Percentiles rank a stretch among this genome's conserved stretches.
Conservation (phyloP, 257 asterid species). For the Avicennia marina region DNA sequence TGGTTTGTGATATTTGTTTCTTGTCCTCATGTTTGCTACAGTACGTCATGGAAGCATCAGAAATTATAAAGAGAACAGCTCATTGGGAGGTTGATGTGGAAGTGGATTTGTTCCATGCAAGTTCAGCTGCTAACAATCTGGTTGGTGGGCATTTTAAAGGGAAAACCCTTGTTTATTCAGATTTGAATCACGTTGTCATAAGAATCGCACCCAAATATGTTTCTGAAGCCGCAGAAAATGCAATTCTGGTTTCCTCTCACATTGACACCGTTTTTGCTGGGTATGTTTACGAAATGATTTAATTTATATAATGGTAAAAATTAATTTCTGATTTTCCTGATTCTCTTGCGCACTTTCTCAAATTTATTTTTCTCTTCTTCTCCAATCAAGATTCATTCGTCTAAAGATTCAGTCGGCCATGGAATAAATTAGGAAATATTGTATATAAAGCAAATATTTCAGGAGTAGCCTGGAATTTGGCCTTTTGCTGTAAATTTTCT, state of each 20-base stretch:
- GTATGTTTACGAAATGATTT: conserved; percentile 34
- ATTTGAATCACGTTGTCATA: conserved; percentile 70
- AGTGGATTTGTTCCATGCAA: conserved; percentile 68
- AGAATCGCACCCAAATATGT: conserved; percentile 82
- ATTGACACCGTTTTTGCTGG: conserved; percentile 83
- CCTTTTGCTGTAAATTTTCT: no score
- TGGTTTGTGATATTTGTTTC: neutral
- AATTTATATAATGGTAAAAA: no score
- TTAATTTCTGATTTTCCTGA: no score
- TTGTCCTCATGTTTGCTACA: conserved; percentile 31
- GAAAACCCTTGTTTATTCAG: conserved; percentile 84
- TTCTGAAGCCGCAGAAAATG: conserved; percentile 72
- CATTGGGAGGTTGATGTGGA: conserved; percentile 95
- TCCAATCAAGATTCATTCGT: no score
- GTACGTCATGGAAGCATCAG: conserved; percentile 69
- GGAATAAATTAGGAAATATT: no score
- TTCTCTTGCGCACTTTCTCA: no score
- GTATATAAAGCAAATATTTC: no score
- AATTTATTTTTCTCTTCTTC: no score
- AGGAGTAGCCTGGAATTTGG: no score
- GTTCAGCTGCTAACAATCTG: conserved; percentile 65
- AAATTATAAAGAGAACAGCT: conserved; percentile 59
- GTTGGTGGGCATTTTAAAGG: conserved; percentile 85
- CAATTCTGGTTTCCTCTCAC: conserved; percentile 94
- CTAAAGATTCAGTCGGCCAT: no score